Conservation (phyloP, 805 yeast genomes). For the Candida argentea region DNA sequence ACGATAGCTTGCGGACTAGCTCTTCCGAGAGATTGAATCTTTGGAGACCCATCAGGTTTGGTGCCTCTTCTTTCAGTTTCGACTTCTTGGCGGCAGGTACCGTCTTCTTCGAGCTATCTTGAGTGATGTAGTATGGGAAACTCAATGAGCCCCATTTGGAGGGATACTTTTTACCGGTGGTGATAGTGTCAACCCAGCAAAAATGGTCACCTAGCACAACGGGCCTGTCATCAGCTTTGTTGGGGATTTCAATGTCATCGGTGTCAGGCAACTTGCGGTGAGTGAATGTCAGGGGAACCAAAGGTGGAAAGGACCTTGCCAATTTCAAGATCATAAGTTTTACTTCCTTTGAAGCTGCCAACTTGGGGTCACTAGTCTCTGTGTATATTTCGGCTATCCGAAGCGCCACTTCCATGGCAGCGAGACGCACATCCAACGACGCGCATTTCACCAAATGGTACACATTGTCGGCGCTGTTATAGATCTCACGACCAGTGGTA, state of each 20-base stretch:
- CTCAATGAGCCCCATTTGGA: slow-evolving; percentile 45
- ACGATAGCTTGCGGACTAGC: slow-evolving; percentile 40
- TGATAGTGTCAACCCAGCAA: slow-evolving; percentile 37
- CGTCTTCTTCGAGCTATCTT: slow-evolving; percentile 2
- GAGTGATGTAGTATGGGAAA: slow-evolving; percentile 37
- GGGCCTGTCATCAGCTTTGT: slow-evolving; percentile 8
- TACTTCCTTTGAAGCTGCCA: slow-evolving; percentile 32
- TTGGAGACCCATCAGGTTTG: slow-evolving; percentile 36
- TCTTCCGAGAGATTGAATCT: slow-evolving; percentile 45
- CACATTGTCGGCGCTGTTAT: slow-evolving; percentile 55
- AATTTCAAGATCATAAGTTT: slow-evolving; percentile 41
- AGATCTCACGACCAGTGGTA: slow-evolving; percentile 57
- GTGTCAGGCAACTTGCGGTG: slow-evolving; percentile 6
- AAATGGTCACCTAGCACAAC: slow-evolving; percentile 28
- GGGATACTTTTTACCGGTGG: slow-evolving; percentile 36
- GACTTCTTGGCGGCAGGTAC: slow-evolving; percentile 4
- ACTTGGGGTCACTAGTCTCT: slow-evolving; percentile 31
- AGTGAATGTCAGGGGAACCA: slow-evolving; percentile 23
- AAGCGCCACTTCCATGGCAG: slow-evolving; percentile 51
- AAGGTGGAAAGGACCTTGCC: slow-evolving; percentile 45
- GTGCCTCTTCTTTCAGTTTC: slow-evolving; percentile 6
- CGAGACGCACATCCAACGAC: slow-evolving; percentile 46
- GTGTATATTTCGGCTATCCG: slow-evolving; percentile 53
- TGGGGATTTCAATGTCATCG: too few species aligned
- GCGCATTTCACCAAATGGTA: slow-evolving; percentile 49